Conservation (phyloP, 23 red algal species). For the Gracilaria vermiculophylla region DNA sequence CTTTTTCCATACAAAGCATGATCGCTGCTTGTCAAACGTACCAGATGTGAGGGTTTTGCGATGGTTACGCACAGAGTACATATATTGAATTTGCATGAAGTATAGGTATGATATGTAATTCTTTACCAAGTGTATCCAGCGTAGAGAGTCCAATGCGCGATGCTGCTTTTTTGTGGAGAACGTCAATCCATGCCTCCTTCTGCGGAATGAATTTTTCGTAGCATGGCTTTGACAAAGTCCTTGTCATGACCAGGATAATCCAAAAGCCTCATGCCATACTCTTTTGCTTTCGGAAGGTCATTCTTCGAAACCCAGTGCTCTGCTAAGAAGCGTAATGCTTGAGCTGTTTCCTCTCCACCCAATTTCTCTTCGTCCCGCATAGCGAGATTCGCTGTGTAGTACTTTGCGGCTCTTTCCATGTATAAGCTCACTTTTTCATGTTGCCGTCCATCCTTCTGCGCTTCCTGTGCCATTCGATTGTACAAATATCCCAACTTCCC, state of each 20-base stretch:
- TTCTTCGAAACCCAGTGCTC: constrained; percentile 19
- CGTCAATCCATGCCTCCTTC: neutral
- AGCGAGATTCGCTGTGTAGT: constrained; percentile 49
- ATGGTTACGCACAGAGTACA: no score
- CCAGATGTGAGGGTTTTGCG: no score
- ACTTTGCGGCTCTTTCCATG: constrained; percentile 44
- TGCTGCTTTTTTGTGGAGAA: no score
- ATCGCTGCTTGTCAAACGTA: no score
- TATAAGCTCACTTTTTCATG: constrained; percentile 42
- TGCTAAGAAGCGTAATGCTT: constrained; percentile 48
- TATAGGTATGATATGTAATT: no score
- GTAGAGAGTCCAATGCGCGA: no score
- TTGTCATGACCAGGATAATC: constrained; percentile 61
- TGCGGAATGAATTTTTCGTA: constrained; percentile 43
- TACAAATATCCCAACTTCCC: constrained; percentile 58
- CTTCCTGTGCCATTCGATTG: constrained; percentile 59
- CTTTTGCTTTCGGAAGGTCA: constrained; percentile 19
- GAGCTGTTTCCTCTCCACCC: constrained; percentile 24
- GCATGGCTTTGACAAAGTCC: constrained; percentile 49
- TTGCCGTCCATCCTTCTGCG: constrained; percentile 30
- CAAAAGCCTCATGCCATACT: constrained; percentile 51
- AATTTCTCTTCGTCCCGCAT: constrained; percentile 40
- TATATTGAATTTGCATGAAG: no score
- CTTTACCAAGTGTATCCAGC: no score
- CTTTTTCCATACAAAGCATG: no score